Percentiles rank a stretch among this genome's conserved stretches.
These are phyloP conservation scores for Diaporthe sp. DNA, from an alignment of 2,329 filamentous ascomycete genomes.

Conservation along the genomic window DNA sequence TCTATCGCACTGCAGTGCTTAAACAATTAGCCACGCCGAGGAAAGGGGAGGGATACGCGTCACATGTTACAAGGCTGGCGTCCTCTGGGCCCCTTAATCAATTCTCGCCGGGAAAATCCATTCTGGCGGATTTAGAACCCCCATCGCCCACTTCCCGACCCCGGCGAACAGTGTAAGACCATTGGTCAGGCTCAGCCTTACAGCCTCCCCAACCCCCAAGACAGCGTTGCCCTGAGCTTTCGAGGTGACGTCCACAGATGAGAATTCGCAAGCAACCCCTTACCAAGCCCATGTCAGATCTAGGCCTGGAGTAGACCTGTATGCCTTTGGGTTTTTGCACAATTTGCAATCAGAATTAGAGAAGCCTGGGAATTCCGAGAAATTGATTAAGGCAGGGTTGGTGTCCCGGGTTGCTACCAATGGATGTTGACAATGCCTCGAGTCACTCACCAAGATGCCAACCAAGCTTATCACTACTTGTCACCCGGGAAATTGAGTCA, in stretches of 20 bases:
- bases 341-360: no score
- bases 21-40: background rate
- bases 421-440: background rate
- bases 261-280: conserved; percentile 1
- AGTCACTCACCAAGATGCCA: background rate
- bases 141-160: conserved; percentile 7
- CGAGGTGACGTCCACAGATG: background rate
- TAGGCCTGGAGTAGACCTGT: background rate
- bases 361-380: background rate
- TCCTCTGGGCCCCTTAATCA: conserved; percentile 15
- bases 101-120: background rate
- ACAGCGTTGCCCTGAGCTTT: background rate
- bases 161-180: conserved; percentile 29
- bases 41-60: conserved; percentile 12
- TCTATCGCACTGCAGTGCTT: background rate
- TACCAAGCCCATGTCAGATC: background rate
- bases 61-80: background rate
- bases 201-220: background rate
- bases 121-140: background rate
- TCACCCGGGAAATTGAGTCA: background rate
- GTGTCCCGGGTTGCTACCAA: background rate
- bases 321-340: background rate
- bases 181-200: conserved; percentile 34
- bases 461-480: background rate
- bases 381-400: background rate